Evolutionary conservation across 192 early-diverging fungal genomes (phyloP), one percentile per base, ranked within the genome.

Genomic region (Mycoemilia scoparia): DNA sequence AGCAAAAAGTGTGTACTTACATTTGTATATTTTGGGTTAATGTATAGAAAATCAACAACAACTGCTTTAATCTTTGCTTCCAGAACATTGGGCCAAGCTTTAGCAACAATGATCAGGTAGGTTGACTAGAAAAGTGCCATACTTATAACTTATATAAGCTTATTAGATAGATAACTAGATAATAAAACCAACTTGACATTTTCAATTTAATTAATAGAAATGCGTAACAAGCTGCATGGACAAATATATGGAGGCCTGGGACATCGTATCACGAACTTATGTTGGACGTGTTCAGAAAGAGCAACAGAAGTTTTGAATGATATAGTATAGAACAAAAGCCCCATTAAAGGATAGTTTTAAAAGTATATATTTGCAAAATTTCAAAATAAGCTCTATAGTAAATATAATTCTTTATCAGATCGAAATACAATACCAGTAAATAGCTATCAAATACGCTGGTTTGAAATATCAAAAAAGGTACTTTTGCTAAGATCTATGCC

Each of bases 11-110:
- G n/a, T n/a, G n/a, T n/a, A n/a, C n/a, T n/a, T n/a, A n/a, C n/a
- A n/a, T n/a, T n/a, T n/a, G n/a, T n/a, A n/a, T n/a, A n/a, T n/a
- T n/a, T n/a, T n/a, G n/a, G n/a, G 73, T n/a, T n/a, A n/a, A n/a
- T n/a, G n/a, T n/a, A n/a, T n/a, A n/a, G n/a, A 82, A 81, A 75
- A 82, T 91, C 50, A 85, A 82, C 58, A 73, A 76, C 45, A 77
- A 84, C 55, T 91, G 87, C 67, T 87, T 76, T 49, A 63, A 71
- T 38, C 73, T 78, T 66, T 84, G 84, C 54, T 67, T 87, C 5
- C 43, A 67, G 11, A 78, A 69, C 41, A 84, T 84, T 22, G 78
- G 82, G 11, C 23, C 73, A 24, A 66, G 60, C 22, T 59, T 91
- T 22, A 68, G 64, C 33, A 64, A 55, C 30, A 50, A 66, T 22